Percentiles rank a stretch among this genome's conserved stretches.
Evolutionary conservation across 768 basidiomycete species (phyloP).

Genomic region (Boletus patriciae): DNA sequence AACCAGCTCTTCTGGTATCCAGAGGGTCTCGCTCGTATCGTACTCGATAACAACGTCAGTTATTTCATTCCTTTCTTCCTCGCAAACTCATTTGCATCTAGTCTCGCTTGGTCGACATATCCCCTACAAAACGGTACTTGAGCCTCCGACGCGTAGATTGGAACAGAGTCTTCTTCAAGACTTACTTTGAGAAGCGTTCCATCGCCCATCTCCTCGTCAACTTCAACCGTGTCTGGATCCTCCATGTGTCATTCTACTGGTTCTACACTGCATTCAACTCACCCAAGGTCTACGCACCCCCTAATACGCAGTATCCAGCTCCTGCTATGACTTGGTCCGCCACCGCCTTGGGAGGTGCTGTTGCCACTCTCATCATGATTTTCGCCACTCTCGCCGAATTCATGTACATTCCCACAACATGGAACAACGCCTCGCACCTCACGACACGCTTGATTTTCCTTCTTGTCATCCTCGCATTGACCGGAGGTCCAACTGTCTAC

Average conservation of each 20-base stretch:
- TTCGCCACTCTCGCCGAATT: conserved; percentile 92
- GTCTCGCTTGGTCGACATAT: conserved; percentile 89
- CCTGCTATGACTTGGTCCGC: conserved; percentile 95
- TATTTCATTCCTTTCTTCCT: neutral
- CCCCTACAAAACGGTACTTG: conserved; percentile 92
- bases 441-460: conserved; percentile 92
- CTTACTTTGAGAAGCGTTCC: conserved; percentile 96
- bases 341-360: conserved; percentile 92
- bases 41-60: conserved; percentile 80
- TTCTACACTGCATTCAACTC: conserved; percentile 99
- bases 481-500: conserved; percentile 91
- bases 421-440: conserved; percentile 98
- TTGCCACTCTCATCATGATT: conserved; percentile 93
- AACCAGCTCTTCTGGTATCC: conserved; percentile 99
- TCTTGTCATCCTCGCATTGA: conserved; percentile 87
- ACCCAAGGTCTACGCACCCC: conserved; percentile 83
- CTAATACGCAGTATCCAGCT: conserved; percentile 63
- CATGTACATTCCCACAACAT: conserved; percentile 95
- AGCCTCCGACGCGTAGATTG: conserved; percentile 91
- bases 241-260: conserved; percentile 92
- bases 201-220: conserved; percentile 93
- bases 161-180: conserved; percentile 97
- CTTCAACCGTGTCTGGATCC: conserved; percentile 98
- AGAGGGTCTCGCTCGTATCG: conserved; percentile 92
- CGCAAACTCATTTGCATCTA: conserved; percentile 32